A percentile compares a stretch with the other conserved stretches of the same genome.
These are phyloP conservation scores for Mycena rosella DNA, from an alignment of 768 basidiomycete genomes.

Conservation along the genomic window DNA sequence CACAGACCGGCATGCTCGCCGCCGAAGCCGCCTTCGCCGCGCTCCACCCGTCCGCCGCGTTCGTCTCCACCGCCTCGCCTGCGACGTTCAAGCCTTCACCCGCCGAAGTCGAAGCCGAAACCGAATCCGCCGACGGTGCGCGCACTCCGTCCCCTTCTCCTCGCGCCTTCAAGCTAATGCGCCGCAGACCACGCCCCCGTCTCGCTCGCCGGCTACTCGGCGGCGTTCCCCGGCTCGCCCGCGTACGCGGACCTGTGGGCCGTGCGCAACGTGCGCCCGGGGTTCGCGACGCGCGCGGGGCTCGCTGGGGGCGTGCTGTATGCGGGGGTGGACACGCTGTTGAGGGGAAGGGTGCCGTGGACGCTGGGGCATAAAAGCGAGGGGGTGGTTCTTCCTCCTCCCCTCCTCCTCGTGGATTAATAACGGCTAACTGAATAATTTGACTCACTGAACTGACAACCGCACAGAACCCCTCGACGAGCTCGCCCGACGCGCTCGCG, in stretches of 20 bases:
- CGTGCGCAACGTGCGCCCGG: conserved; percentile 92
- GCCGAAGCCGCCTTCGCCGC: conserved; percentile 87
- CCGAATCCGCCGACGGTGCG: conserved; percentile 9
- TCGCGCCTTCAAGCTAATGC: no score
- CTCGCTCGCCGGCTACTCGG: conserved; percentile 71
- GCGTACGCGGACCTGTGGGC: conserved; percentile 88
- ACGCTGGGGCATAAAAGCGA: conserved; percentile 77
- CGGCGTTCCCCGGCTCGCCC: conserved; percentile 81
- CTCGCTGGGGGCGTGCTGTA: conserved; percentile 90
- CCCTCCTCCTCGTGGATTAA: no score
- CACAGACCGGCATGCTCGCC: conserved; percentile 93
- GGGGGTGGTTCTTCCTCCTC: not conserved
- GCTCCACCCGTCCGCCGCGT: conserved; percentile 51
- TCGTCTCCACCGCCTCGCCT: conserved; percentile 21
- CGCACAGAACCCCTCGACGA: conserved; percentile 33
- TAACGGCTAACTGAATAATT: no score
- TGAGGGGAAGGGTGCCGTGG: conserved; percentile 92
- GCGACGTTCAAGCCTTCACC: conserved; percentile 14
- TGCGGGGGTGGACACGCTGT: conserved; percentile 88
- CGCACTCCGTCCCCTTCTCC: no score
- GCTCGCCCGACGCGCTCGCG: conserved; percentile 71
- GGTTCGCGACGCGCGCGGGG: conserved; percentile 85
- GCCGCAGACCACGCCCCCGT: conserved; percentile 70
- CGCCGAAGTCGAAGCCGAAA: conserved; percentile 25
- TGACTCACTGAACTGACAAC: no score